Base-by-base conservation (phyloP, 1,284 basidiomycete species). In the Tilletia caries region DNA sequence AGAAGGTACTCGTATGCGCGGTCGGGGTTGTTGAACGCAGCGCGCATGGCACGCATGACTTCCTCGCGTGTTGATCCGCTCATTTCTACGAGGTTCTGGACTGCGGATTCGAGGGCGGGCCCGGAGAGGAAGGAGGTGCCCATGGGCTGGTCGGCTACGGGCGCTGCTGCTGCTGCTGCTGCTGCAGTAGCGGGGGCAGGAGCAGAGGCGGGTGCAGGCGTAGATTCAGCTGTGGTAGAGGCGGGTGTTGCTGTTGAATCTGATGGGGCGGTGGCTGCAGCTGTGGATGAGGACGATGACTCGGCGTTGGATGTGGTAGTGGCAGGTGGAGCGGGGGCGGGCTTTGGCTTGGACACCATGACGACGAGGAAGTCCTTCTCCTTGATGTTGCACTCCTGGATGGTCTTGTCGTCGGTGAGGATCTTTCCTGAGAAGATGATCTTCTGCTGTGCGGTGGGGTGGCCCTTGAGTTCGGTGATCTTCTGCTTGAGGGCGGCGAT, bases 281-380 rank as follows among this genome's bases (percentile, higher is more conserved):
- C 32, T n/a, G 58, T 62, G 4, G 58, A 33, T 0, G 86, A 71
- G 0, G 64, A 27, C 3, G 64, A 41, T 27, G 64, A 37, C 34
- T 29, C 62, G 5, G 62, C 62, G 8, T 41, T 20, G 2, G 64
- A 33, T n/a, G 64, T 18, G n/a, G 64, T 37, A 6, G 62, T 13
- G 32, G 27, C 33, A 37, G 29, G n/a, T n/a, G 62, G 18, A 8
- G 64, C 37, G 3, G 64, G 41, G 5, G 64, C 64, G 8, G 64
- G 64, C 41, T 86, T 71, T 75, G 94, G 93, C 89, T 97, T 98
- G 68, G 93, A 90, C 60, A 98, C 92, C 95, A 98, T 98, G 64
- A 98, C 89, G 23, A 99, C 96, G 71, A 98, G 86, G 86, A 99
- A 99, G 67, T 97, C 95, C 86, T 97, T 98, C 86, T 98, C 95